Percentiles rank a stretch among this genome's conserved stretches.
These are phyloP conservation scores for Adansonia gregorii DNA, from an alignment of 441 rosid genomes.

Conservation along the genomic window DNA sequence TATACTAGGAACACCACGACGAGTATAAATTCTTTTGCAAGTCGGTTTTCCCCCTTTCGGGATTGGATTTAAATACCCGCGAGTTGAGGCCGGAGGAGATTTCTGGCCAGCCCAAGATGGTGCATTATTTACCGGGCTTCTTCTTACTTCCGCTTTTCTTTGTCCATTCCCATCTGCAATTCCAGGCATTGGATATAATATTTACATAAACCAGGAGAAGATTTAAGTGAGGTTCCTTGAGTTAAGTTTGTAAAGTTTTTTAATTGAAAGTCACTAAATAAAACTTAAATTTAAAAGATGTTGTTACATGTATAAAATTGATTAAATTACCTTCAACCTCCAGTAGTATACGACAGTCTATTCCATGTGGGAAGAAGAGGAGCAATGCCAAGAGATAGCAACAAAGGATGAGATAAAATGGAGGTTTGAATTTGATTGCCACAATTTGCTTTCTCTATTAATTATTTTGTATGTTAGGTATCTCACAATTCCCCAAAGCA, in stretches of 20 bases:
- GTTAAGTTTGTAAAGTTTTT: too few species aligned
- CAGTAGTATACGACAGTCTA: background rate
- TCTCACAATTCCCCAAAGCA: too few species aligned
- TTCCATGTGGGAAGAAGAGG: background rate
- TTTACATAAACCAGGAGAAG: too few species aligned
- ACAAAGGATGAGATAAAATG: background rate
- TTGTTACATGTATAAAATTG: too few species aligned
- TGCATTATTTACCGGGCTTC: background rate
- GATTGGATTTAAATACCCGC: background rate
- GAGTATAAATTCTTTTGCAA: too few species aligned
- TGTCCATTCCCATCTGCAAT: background rate
- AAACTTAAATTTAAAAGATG: too few species aligned
- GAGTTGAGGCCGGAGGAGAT: background rate
- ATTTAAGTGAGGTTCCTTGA: too few species aligned
- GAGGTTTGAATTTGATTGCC: background rate
- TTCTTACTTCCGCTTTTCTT: background rate
- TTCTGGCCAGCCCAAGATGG: background rate
- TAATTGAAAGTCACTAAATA: too few species aligned
- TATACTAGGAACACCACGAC: too few species aligned
- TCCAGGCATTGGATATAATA: background rate
- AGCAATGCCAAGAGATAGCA: background rate
- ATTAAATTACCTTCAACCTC: background rate
- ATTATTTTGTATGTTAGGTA: too few species aligned
- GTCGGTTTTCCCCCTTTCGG: too few species aligned
- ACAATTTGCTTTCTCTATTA: background rate